A percentile compares a stretch with the other conserved stretches of the same genome.
Evolutionary conservation across 331 rosid species (phyloP).

Genomic region (Malus hybrid): DNA sequence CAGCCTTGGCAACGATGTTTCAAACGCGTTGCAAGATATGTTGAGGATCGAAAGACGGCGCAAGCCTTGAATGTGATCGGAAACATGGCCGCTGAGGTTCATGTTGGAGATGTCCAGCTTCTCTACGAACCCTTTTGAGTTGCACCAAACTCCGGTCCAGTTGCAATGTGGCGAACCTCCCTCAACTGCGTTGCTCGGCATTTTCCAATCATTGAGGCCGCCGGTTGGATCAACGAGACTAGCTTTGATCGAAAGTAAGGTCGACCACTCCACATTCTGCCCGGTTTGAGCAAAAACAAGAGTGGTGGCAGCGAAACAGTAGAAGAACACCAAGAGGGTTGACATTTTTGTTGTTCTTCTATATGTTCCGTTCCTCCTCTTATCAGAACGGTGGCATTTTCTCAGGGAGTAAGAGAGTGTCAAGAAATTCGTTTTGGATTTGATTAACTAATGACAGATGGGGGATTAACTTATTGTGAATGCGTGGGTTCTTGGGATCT

Average conservation of each 20-base stretch:
- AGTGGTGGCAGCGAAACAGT: conserved; percentile 47
- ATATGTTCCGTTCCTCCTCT: conserved; percentile 12
- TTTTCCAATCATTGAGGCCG: conserved; percentile 51
- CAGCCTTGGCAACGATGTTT: conserved; percentile 51
- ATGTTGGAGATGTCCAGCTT: conserved; percentile 72
- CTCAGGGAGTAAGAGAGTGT: conserved; percentile 16
- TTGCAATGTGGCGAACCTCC: conserved; percentile 39
- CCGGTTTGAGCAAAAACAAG: conserved; percentile 33
- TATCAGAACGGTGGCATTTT: conserved; percentile 36
- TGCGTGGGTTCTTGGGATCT: conserved; percentile 73
- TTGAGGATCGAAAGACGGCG: conserved; percentile 42
- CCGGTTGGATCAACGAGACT: conserved; percentile 47
- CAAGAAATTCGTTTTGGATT: conserved; percentile 13
- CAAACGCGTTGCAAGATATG: conserved; percentile 53
- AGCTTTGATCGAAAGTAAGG: conserved; percentile 54
- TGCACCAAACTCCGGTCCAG: conserved; percentile 82
- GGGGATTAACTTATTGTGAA: conserved; percentile 27
- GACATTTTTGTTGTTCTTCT: conserved; percentile 37
- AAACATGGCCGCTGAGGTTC: conserved; percentile 66
- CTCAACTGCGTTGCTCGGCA: conserved; percentile 23
- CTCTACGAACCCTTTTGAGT: conserved; percentile 46
- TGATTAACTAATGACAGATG: conserved; percentile 16
- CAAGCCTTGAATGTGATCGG: conserved; percentile 49
- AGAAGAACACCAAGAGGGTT: conserved; percentile 34
- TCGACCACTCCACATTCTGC: conserved; percentile 38